Evolutionary conservation across 1,139 yeast species (phyloP).

Genomic region (Magnusiomyces sp.): DNA sequence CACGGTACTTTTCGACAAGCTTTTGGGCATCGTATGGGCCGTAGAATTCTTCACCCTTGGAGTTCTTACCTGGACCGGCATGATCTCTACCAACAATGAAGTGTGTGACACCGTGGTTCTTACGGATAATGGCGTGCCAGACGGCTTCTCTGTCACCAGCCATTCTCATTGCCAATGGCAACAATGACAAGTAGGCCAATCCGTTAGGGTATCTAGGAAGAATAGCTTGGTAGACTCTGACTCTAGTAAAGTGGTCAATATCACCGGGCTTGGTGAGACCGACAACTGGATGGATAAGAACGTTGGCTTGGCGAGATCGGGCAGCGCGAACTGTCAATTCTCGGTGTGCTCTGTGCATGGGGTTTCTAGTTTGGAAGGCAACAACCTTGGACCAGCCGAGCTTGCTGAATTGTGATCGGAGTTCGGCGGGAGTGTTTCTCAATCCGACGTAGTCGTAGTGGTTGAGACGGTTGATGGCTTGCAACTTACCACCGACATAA

Average conservation of each 20-base stretch:
- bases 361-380: constrained; percentile 97
- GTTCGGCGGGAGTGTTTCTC: constrained; percentile 85
- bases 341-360: constrained; percentile 97
- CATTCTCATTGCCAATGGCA: constrained; percentile 98
- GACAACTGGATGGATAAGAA: constrained; percentile 92
- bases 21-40: constrained; percentile 98
- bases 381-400: constrained; percentile 88
- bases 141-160: constrained; percentile 98
- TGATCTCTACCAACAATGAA: constrained; percentile 97
- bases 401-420: constrained; percentile 70
- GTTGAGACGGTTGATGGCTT: constrained; percentile 74
- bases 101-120: constrained; percentile 94
- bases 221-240: constrained; percentile 86
- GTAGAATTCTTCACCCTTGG: constrained; percentile 87
- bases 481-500: constrained; percentile 81
- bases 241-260: constrained; percentile 95
- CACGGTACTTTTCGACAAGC: constrained; percentile 63
- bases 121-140: constrained; percentile 96
- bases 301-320: constrained; percentile 63
- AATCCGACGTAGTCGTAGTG: constrained; percentile 87
- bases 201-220: constrained; percentile 90
- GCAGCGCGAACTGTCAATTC: constrained; percentile 96
- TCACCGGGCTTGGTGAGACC: constrained; percentile 97
- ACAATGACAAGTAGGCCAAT: constrained; percentile 77
- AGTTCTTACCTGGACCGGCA: constrained; percentile 95